A percentile compares a stretch with the other conserved stretches of the same genome.
Evolutionary conservation across 2,329 filamentous ascomycete genomes (phyloP).

Genomic region (Ophiostoma sp.): DNA sequence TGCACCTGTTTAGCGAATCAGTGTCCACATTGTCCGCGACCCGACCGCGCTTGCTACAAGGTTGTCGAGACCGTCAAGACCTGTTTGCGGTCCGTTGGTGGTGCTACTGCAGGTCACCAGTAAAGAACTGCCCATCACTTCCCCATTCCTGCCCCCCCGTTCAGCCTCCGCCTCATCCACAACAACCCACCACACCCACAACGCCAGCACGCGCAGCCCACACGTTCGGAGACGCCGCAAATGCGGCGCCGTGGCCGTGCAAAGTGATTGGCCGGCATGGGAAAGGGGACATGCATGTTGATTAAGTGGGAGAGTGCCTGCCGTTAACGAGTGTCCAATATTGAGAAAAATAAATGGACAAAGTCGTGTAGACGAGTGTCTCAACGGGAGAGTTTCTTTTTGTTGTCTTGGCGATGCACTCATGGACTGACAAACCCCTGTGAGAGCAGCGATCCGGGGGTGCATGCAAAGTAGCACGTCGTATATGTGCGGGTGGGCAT

Average conservation of each 20-base stretch:
- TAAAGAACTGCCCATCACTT: background rate
- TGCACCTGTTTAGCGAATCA: background rate
- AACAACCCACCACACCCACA: background rate
- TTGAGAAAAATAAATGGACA: background rate
- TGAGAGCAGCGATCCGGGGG: background rate
- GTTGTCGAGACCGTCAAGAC: background rate
- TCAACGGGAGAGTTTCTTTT: background rate
- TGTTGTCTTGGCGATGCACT: background rate
- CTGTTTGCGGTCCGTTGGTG: background rate
- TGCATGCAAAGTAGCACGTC: background rate
- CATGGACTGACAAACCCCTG: background rate
- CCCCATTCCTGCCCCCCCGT: background rate
- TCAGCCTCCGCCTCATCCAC: background rate
- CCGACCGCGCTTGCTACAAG: background rate
- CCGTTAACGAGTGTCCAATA: background rate
- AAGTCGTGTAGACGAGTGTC: background rate
- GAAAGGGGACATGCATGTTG: background rate
- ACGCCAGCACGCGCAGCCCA: background rate
- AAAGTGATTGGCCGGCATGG: background rate
- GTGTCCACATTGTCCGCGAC: background rate
- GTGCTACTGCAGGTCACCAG: conserved; percentile 8
- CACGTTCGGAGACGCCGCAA: conserved; percentile 13
- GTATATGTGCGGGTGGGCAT: background rate
- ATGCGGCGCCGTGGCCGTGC: conserved; percentile 2
- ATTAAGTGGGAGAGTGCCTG: background rate